Base-by-base conservation (phyloP, 163 green algal genomes). In the Volvox carteri region DNA sequence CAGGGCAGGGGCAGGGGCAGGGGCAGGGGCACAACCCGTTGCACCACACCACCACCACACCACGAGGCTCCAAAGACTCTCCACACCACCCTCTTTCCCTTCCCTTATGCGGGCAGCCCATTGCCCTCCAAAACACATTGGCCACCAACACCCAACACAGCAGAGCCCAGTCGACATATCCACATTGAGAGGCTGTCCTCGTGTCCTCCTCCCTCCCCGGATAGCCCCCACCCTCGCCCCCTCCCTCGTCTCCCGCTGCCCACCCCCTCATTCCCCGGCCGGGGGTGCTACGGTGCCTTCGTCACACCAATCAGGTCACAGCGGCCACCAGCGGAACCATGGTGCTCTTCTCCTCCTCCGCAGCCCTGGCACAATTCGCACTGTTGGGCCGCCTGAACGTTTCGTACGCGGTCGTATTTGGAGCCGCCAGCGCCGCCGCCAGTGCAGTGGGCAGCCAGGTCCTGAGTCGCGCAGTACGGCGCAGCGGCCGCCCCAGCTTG, bases 301-400 rank as follows among this genome's bases (percentile, higher is more conserved):
- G 5, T 50, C 68, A 37, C 9, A 35, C 68, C 33, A 50, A 4
- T 1, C 90, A 92, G 90, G 85, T 91, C 11, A 80, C 84, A 1
- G 73, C 90, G 16, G 90, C 90, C 41, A 93, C 90, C 50, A 85
- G 73, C n/a, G 84, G 68, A 50, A 16, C 90, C 56, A 93, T 93
- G 90, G 86, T 93, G 39, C 79, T 93, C 7, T 93, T 93, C 90
- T 91, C 86, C 41, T 90, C 79, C 62, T 90, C 79, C 50, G 50
- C 80, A 5, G 90, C 90, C 4, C 80, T 91, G 30, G 41, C 86
- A 2, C 48, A 85, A 30, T 89, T 93, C 46, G 90, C 78, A 5
- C 86, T 93, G 52, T 35, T 90, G 80, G 80, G 75, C 50, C 48
- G 74, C 2, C 62, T 93, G 35, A 91, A 91, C 75, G 7, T 5